Base-by-base conservation (phyloP, 2,329 filamentous ascomycete genomes). In the Fusarium clavum region DNA sequence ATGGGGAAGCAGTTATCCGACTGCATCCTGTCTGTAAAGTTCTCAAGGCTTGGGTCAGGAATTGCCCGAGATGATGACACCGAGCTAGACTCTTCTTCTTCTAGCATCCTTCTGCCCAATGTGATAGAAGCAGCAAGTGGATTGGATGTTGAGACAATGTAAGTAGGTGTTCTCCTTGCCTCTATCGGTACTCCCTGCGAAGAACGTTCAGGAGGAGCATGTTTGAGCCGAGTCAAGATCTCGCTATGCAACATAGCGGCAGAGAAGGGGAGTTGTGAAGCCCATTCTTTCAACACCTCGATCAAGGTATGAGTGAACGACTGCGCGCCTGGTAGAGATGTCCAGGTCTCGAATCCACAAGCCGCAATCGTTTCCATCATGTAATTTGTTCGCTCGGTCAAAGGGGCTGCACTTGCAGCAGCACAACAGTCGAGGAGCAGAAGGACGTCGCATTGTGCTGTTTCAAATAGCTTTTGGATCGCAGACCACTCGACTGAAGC, bases 321-420 rank as follows among this genome's bases (percentile, higher is more conserved):
- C 43, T 75, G 72, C 8, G 69, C 56, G 14, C 73, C 73, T 13
- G 73, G 73, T 6, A 62, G 62, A 24, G 73, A 71, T 30, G 73
- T 61, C 73, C 73, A 75, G 1, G 73, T 70, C 61, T 75, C 73
- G 20, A 75, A 75, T 3, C 73, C 73, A 32, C 73, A 74, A 25
- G 73, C 73, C 18, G 73, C 73, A 46, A 75, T 75, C 6, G 73
- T 75, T 25, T 75, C 73, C 51, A 75, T 75, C 29, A 75, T 74
- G 51, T 75, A 74, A 8, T 70, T 74, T 24, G 73, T 72, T 30
- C 72, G 54, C 47, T 74, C 73, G 55, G 64, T 74, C 18, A 74
- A 53, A 22, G 73, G 72, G 29, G 73, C 73, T 8, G 73, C 73
- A 51, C 73, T 75, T 43, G 73, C 73, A 44, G 70, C 73, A 29